A percentile compares a stretch with the other conserved stretches of the same genome.
phyloP scores from a whole-genome alignment of 164 flowering plant species.

The Liquidambar formosana region DNA sequence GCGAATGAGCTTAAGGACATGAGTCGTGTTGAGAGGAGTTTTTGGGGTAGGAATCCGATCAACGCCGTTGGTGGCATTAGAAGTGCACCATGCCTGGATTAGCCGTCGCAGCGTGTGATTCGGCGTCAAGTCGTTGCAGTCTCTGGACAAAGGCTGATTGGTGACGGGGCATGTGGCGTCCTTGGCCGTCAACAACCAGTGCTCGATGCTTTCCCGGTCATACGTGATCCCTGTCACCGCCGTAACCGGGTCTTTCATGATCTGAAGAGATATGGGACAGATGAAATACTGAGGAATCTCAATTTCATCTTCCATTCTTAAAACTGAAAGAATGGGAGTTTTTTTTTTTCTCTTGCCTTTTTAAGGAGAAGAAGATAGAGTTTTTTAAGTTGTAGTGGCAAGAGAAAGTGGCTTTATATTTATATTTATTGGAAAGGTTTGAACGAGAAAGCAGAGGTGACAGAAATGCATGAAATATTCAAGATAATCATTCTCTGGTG shows the following conservation, averaged over 20 bases:
- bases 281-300: conserved; percentile 50
- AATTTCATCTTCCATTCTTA: conserved; percentile 10
- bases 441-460: neutral
- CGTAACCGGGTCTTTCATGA: conserved; percentile 71
- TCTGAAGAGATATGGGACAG: conserved; percentile 66
- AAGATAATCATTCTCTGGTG: neutral
- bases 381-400: neutral
- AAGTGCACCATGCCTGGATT: conserved; percentile 52
- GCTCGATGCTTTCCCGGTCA: conserved; percentile 57
- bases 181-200: conserved; percentile 37
- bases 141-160: conserved; percentile 38
- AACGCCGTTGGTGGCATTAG: conserved; percentile 24
- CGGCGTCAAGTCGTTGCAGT: conserved; percentile 39
- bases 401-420: conserved; percentile 10
- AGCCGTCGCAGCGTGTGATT: conserved; percentile 57
- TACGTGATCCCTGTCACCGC: conserved; percentile 57
- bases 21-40: conserved; percentile 23
- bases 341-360: neutral
- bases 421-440: neutral
- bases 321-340: neutral
- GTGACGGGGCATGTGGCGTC: conserved; percentile 49
- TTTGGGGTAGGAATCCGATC: conserved; percentile 47
- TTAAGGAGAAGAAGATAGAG: conserved; percentile 12
- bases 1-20: conserved; percentile 29
- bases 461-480: neutral